Percentiles rank a stretch among this genome's conserved stretches.
Evolutionary conservation across 148 eudicot genomes (phyloP).

Genomic region (Suaeda aralocaspica): DNA sequence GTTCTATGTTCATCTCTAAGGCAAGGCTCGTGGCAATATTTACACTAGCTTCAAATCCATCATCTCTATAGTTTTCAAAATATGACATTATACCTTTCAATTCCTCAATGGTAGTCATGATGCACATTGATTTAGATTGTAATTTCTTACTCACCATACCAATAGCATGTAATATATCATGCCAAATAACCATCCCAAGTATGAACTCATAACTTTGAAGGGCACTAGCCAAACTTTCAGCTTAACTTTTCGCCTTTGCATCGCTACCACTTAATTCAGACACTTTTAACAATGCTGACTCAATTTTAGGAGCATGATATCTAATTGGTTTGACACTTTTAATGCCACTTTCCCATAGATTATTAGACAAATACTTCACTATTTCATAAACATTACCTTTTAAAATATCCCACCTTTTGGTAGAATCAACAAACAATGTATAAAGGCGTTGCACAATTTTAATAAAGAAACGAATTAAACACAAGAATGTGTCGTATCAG

Average conservation of each 20-base stretch:
- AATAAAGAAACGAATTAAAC: conserved; percentile 5
- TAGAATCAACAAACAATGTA: background rate
- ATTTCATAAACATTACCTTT: background rate
- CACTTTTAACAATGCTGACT: background rate
- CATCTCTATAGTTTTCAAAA: background rate
- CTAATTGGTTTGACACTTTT: background rate
- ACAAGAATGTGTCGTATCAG: conserved; percentile 8
- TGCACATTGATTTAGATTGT: background rate
- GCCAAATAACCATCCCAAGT: conserved; percentile 2
- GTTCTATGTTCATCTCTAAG: background rate
- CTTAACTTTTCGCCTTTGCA: background rate
- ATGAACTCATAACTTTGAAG: background rate
- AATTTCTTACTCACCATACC: background rate
- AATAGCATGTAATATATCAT: background rate
- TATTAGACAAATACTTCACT: background rate
- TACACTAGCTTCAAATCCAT: background rate
- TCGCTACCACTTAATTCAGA: background rate
- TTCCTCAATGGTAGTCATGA: background rate
- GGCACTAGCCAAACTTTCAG: background rate
- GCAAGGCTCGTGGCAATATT: background rate
- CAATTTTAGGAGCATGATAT: background rate
- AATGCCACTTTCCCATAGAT: background rate
- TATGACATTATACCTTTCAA: background rate
- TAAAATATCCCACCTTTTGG: background rate
- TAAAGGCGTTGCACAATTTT: conserved; percentile 7